Evolutionary conservation across 352 stramenopile species (phyloP).

Genomic region (Globisporangium uncinulatum): DNA sequence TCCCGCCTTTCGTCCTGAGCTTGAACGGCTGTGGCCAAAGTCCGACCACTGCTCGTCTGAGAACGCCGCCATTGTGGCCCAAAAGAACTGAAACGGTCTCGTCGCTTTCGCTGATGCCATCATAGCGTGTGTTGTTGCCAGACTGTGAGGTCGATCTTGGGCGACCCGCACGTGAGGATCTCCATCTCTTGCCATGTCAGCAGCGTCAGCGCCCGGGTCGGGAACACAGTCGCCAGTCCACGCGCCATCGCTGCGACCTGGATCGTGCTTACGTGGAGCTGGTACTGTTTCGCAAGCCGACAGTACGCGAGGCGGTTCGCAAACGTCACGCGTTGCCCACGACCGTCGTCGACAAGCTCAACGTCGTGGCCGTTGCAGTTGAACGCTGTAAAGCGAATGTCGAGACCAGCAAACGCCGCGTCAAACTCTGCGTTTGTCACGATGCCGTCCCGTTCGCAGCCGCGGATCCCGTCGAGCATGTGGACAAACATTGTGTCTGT

Average conservation of each 20-base stretch:
- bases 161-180: slow-evolving; percentile 86
- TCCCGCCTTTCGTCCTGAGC: slow-evolving; percentile 85
- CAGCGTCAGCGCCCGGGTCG: slow-evolving; percentile 80
- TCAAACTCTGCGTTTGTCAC: slow-evolving; percentile 74
- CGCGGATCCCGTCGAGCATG: slow-evolving; percentile 83
- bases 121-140: slow-evolving; percentile 86
- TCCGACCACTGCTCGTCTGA: slow-evolving; percentile 83
- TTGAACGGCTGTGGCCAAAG: slow-evolving; percentile 90
- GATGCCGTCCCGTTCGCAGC: slow-evolving; percentile 81
- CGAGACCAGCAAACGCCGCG: slow-evolving; percentile 66
- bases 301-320: slow-evolving; percentile 85
- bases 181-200: slow-evolving; percentile 90
- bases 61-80: slow-evolving; percentile 86
- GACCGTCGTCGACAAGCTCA: slow-evolving; percentile 77
- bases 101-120: slow-evolving; percentile 81
- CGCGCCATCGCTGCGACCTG: slow-evolving; percentile 75
- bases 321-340: slow-evolving; percentile 65
- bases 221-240: slow-evolving; percentile 82
- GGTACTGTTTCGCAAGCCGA: slow-evolving; percentile 63
- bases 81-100: slow-evolving; percentile 86
- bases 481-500: slow-evolving; percentile 89
- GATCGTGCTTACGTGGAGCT: slow-evolving; percentile 65
- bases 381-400: slow-evolving; percentile 76
- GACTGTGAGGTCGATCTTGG: slow-evolving; percentile 88
- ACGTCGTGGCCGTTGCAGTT: slow-evolving; percentile 80